Evolutionary conservation across 345 rosid genomes (phyloP), one percentile per base, ranked within the genome.

Genomic region (Eucalyptus sp.): DNA sequence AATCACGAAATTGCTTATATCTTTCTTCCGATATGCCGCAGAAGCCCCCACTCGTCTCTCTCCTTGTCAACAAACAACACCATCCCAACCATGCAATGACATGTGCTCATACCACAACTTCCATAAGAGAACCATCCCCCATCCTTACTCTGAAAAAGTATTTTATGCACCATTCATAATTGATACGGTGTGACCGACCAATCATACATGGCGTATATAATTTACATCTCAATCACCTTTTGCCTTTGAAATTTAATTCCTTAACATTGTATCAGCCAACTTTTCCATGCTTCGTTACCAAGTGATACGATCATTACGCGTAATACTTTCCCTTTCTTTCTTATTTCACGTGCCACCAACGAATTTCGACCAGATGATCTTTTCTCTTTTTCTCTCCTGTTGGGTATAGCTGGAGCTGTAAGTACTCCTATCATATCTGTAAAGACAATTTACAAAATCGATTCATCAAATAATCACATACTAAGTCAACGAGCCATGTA

Each of bases 241-340:
- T 18, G 25, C 81, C 7, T 71, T 9, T 76, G 48, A 41, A 76
- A 37, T 76, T 1, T 76, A 43, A 76, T 76, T 76, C 29, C 43
- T 25, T 3, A 18, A 41, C 8, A 37, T 18, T 5, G 8, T 41
- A 37, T 41, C 4, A 10, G 5, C 29, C 27, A 11, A 76, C 15
- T 20, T 76, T 37, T 10, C 3, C 48, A 20, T 2, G 0, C 13
- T 13, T 20, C 3, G 0, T 76, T 11, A 76, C 4, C 0, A 2
- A 3, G 27, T 64, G 27, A 41, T 43, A 3, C 20, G 29, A 76
- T 20, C 27, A 20, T 76, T 76, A 20, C 0, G 20, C 20, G 0
- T n/a, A 29, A 64, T 14, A n/a, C 41, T 31, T 62, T 37, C 27
- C 24, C 14, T 76, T 18, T 76, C 83, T 37, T 76, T 37, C 46